Evolutionary conservation across 768 basidiomycete genomes (phyloP), one percentile per base, ranked within the genome.

Genomic region (Trametes meyenii): DNA sequence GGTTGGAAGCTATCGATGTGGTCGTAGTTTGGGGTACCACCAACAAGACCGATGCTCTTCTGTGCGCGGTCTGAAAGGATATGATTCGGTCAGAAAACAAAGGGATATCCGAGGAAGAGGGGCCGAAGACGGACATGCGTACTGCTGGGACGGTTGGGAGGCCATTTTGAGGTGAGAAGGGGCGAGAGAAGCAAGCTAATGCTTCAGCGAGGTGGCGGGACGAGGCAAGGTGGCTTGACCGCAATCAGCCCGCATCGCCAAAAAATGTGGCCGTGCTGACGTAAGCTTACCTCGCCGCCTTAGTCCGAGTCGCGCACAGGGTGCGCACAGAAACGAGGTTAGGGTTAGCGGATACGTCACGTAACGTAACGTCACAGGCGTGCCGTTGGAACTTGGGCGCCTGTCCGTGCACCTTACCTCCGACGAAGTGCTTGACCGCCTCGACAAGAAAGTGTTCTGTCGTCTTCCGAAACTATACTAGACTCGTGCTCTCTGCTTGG

Each of bases 31-130:
- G 96, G 94, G 11, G 88, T 81, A 51, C 91, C 93, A 63, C 86
- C 83, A 71, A 95, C 85, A 69, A 98, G 85, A 67, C 92, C 93
- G 55, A 96, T 79, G 62, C 85, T 82, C 85, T 97, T 98, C 84
- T 97, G 96, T 45, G 96, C 92, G 74, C 96, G 93, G 80, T 86
- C 94, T 96, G 69, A 12, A 63, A 54, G 36, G 35, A 51, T 68
- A 45, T 51, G 65, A 44, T 71, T 55, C 52, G 64, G 70, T 63
- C 50, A 53, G 54, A 36, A 71, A 58, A 70, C 56, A 58, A 60
- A 62, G 48, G 24, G 8, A 39, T 50, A 56, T 38, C 13, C 19
- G 23, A 19, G 21, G 52, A 21, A 59, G 42, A 42, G 48, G 55
- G 33, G 50, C 38, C 49, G 23, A 19, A n/a, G 12, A 83, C 90